Evolutionary conservation across 345 rosid genomes (phyloP).

Genomic region (Eucalyptus polybractea): DNA sequence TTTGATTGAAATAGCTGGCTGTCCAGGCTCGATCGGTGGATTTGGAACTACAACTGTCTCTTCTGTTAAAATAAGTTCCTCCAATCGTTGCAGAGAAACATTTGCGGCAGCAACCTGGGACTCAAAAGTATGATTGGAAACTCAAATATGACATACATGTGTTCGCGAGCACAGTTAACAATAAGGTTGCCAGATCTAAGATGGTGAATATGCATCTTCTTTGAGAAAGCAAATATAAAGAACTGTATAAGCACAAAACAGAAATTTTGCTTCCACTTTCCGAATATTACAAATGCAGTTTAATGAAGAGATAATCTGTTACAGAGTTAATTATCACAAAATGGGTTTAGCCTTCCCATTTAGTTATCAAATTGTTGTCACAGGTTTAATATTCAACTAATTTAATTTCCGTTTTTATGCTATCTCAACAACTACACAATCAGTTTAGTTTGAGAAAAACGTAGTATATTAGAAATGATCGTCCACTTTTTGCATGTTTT

Average conservation of each 20-base stretch:
- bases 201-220: neutral
- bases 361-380: neutral
- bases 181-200: neutral
- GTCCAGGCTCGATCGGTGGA: conserved; percentile 61
- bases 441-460: neutral
- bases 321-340: neutral
- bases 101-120: conserved; percentile 80
- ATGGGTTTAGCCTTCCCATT: neutral
- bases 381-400: neutral
- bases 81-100: conserved; percentile 81
- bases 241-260: neutral
- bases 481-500: neutral
- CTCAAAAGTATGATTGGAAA: neutral
- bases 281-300: neutral
- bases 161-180: neutral
- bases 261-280: neutral
- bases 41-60: conserved; percentile 66
- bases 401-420: neutral
- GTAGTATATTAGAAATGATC: neutral
- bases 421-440: neutral
- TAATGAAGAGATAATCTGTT: neutral
- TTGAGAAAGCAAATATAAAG: neutral
- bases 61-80: conserved; percentile 73
- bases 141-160: neutral
- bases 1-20: conserved; percentile 73